phyloP scores from a whole-genome alignment of 2,329 filamentous ascomycete genomes.

The Boeremia exigua region DNA sequence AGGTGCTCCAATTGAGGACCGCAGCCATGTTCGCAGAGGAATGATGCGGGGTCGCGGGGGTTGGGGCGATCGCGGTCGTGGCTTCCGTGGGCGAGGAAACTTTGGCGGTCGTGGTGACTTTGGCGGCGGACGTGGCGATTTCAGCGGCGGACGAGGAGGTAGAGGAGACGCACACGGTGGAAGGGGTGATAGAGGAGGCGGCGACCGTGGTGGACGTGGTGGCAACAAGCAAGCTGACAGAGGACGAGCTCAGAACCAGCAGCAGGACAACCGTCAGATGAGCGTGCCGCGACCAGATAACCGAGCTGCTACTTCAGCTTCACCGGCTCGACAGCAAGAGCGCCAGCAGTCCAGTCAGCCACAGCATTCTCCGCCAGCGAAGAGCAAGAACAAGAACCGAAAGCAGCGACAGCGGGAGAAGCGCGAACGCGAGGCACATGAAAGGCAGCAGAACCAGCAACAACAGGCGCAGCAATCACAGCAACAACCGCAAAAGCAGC shows the following conservation, averaged over 20 bases:
- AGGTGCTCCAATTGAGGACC: conserved; percentile 45
- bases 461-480: conserved; percentile 14
- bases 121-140: conserved; percentile 23
- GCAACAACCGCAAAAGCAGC: conserved; percentile 7
- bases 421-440: conserved; percentile 31
- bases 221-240: conserved; percentile 36
- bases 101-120: conserved; percentile 25
- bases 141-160: conserved; percentile 38
- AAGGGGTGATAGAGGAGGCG: conserved; percentile 21
- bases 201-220: conserved; percentile 34
- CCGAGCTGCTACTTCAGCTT: conserved; percentile 32
- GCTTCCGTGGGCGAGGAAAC: conserved; percentile 44
- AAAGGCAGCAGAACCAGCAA: conserved; percentile 18
- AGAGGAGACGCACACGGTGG: conserved; percentile 13
- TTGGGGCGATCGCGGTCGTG: conserved; percentile 46
- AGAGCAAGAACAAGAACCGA: conserved; percentile 40
- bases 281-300: conserved; percentile 22
- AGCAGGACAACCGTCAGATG: conserved; percentile 34
- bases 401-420: conserved; percentile 40
- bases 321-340: conserved; percentile 32
- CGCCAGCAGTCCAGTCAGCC: conserved; percentile 23
- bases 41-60: conserved; percentile 40
- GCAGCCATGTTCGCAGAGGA: conserved; percentile 46
- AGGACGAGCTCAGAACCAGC: conserved; percentile 29
- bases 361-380: conserved; percentile 31